Evolutionary conservation across 148 eudicot genomes (phyloP), one percentile per base, ranked within the genome.

Genomic region (Rhododendron ferrugineum): DNA sequence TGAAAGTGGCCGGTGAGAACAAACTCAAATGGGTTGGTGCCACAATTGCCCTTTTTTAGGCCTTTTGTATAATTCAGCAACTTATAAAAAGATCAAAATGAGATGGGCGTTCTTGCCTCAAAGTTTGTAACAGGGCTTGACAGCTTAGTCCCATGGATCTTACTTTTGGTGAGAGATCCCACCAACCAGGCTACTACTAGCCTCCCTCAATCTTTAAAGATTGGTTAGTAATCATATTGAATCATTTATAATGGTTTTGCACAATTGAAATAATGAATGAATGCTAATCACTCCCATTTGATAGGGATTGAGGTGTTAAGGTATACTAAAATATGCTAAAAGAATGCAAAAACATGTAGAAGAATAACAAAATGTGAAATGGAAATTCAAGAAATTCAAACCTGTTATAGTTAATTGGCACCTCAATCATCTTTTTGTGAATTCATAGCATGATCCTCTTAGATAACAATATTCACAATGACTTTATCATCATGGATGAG

Each of bases 1-100:
- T 88, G 91, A 89, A 89, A 52, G 89, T 49, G 70, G n/a, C n/a
- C n/a, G n/a, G 49, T 44, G 79, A 87, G 88, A 74, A 85, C 73
- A 80, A 82, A 70, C 72, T 82, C 80, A 85, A 87, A 90, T 86
- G 91, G 89, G 90, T 86, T 86, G 88, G 85, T 86, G 84, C 70
- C 81, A 72, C 86, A 82, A 52, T 44, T 30, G 40, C n/a, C 36
- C 66, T 64, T 83, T 50, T 44, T 78, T 6, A 2, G 78, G 23
- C 10, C 34, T 81, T 18, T 18, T 37, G n/a, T 79, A 5, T 79
- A 78, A n/a, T 11, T 49, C 18, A 8, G 28, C 30, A 47, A 11
- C 37, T 47, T 40, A 44, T 46, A 36, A 72, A 1, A 80, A 44
- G 14, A 42, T 11, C 62, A 84, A 75, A 40, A 36, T 42, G 52